Base-by-base conservation (phyloP, 805 yeast species). In the Wickerhamomyces bovis region DNA sequence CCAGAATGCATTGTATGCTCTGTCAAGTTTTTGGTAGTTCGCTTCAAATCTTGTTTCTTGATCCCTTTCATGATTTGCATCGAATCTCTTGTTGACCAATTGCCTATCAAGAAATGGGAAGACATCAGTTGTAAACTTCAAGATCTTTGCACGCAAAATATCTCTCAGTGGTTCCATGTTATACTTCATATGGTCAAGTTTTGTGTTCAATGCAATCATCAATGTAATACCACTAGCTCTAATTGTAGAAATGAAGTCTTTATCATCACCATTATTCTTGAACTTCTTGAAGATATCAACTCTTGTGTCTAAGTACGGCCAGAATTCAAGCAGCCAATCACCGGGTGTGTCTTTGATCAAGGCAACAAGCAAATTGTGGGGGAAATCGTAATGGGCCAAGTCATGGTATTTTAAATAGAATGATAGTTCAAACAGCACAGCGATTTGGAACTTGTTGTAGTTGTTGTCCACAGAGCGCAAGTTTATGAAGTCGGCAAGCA, bases 161-260 rank as follows among this genome's bases (percentile, higher is more conserved):
- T 58, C 62, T 25, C 58, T 47, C 5, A 4, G 10, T 16, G 50
- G 46, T n/a, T 58, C 61, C 42, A 52, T 49, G 39, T 49, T 54
- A 3, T 43, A 41, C 3, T 39, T 2, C 3, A 53, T n/a, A 22
- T 44, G 44, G 1, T 48, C 40, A 9, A 58, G 16, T 43, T 43
- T 53, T 12, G 44, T 28, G 41, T 58, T 58, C 20, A 58, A 33
- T 0, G 55, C 43, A 15, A 47, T 45, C 6, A 54, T 30, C 7
- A 54, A 42, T 2, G 48, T 3, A 1, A 47, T 31, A 15, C 57
- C 58, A 5, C 54, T 49, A 5, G 48, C 46, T 35, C 42, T 57
- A 10, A 16, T 42, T 11, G 53, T 42, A 2, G n/a, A 5, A 20
- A 49, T 30, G 18, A 18, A 36, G 10, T 36, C 39, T 4, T 11